These are phyloP conservation scores for Blastomyces emzantsi DNA, from an alignment of 2,329 filamentous ascomycete genomes.

Conservation along the genomic window DNA sequence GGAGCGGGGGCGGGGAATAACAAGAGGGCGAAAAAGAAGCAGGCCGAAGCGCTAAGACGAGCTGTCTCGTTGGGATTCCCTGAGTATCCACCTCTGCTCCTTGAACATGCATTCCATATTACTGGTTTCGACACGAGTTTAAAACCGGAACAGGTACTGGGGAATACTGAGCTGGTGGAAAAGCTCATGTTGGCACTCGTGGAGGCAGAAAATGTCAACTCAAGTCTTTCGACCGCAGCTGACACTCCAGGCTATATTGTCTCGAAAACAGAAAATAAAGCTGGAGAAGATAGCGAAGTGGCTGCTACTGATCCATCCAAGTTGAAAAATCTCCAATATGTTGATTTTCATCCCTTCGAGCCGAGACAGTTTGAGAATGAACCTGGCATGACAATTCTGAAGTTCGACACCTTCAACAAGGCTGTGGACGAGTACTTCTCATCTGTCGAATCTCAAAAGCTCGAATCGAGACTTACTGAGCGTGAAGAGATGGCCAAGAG, in stretches of 20 bases:
- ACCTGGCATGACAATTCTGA: constrained; percentile 56
- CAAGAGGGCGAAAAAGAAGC: constrained; percentile 66
- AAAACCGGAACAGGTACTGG: constrained; percentile 60
- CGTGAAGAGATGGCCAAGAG: constrained; percentile 70
- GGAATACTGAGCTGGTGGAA: constrained; percentile 55
- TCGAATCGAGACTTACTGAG: constrained; percentile 75
- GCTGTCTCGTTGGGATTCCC: constrained; percentile 75
- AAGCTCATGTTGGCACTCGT: constrained; percentile 59
- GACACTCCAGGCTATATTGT: constrained; percentile 78
- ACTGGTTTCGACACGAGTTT: constrained; percentile 59
- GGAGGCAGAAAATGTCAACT: constrained; percentile 60
- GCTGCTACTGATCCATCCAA: constrained; percentile 33
- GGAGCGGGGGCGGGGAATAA: constrained; percentile 28
- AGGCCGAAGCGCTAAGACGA: constrained; percentile 66
- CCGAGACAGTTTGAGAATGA: constrained; percentile 70
- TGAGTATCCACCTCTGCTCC: constrained; percentile 76
- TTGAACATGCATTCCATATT: constrained; percentile 73
- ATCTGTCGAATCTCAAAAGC: constrained; percentile 85
- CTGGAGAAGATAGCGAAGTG: constrained; percentile 22
- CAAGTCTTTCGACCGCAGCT: constrained; percentile 57
- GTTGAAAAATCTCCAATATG: constrained; percentile 56
- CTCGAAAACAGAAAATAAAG: constrained; percentile 49
- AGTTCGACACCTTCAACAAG: constrained; percentile 79
- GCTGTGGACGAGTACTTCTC: constrained; percentile 97
- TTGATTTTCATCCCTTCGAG: constrained; percentile 91